These are phyloP conservation scores for Lactarius deliciosus DNA, from an alignment of 768 basidiomycete species.

Conservation along the genomic window DNA sequence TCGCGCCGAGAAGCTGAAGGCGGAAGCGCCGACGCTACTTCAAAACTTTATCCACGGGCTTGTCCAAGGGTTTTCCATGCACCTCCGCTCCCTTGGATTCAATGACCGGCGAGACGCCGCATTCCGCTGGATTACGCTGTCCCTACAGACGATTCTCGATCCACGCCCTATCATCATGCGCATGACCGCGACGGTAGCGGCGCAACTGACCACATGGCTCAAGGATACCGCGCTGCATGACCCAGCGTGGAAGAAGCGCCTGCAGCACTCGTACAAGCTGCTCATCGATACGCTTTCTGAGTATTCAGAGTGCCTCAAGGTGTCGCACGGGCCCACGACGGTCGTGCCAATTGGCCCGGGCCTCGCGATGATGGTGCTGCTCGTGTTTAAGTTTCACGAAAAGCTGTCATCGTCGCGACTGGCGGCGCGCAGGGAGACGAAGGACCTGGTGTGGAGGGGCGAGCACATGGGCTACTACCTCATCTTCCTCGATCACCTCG, in stretches of 20 bases:
- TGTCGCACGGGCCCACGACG: conserved; percentile 19
- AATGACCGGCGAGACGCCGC: conserved; percentile 51
- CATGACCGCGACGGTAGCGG: conserved; percentile 35
- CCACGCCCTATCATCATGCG: conserved; percentile 35
- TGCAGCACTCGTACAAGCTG: conserved; percentile 20
- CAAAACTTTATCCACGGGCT: conserved; percentile 26
- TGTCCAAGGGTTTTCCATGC: conserved; percentile 26
- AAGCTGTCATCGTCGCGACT: conserved; percentile 14
- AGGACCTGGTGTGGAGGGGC: conserved; percentile 21
- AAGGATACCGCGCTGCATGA: conserved; percentile 15
- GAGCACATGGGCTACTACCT: conserved; percentile 17
- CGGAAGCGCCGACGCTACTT: conserved; percentile 30
- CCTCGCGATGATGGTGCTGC: conserved; percentile 23
- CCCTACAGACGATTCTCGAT: conserved; percentile 51
- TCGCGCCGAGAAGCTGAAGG: conserved; percentile 34
- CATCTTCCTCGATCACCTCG: conserved; percentile 13
- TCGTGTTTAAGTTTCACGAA: conserved; percentile 23
- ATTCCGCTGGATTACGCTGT: conserved; percentile 57
- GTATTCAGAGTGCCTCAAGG: neutral
- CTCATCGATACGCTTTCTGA: conserved; percentile 16
- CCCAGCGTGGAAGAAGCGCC: conserved; percentile 13
- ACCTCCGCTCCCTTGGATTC: conserved; percentile 44
- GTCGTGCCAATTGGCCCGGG: conserved; percentile 29
- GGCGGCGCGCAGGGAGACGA: conserved; percentile 17
- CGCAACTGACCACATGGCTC: conserved; percentile 54